These are phyloP conservation scores for Persicaria maculosa DNA, from an alignment of 148 eudicot genomes.

Conservation along the genomic window DNA sequence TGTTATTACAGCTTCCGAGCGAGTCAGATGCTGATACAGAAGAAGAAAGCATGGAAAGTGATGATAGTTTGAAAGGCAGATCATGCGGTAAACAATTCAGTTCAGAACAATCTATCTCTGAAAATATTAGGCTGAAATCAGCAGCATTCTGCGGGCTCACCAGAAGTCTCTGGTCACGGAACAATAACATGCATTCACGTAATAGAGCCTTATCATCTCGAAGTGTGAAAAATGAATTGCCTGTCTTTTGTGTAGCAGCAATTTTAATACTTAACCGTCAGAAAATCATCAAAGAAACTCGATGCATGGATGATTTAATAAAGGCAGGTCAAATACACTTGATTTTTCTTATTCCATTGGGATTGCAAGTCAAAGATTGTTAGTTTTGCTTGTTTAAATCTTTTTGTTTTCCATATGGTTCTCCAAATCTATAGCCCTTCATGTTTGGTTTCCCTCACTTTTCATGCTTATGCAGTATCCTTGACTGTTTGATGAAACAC, in stretches of 20 bases:
- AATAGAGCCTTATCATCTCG: constrained; percentile 36
- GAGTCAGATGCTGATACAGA: constrained; percentile 35
- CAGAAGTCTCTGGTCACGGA: constrained; percentile 66
- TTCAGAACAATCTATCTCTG: constrained; percentile 39
- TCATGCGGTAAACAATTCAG: constrained; percentile 31
- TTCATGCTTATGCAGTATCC: too few relatives aligned
- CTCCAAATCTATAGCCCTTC: too few relatives aligned
- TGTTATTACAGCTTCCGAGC: constrained; percentile 55
- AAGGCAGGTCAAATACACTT: constrained; percentile 46
- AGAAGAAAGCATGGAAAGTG: constrained; percentile 43
- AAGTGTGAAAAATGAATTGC: constrained; percentile 68
- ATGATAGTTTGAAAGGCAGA: constrained; percentile 28
- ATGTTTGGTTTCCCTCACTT: too few relatives aligned
- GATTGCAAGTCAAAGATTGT: background rate
- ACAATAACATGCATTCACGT: constrained; percentile 40
- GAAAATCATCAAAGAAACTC: constrained; percentile 71
- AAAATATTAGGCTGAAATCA: constrained; percentile 42
- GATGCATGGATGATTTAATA: constrained; percentile 86
- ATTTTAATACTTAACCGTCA: constrained; percentile 79
- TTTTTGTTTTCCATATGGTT: too few relatives aligned
- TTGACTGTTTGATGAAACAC: too few relatives aligned
- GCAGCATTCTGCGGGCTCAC: constrained; percentile 75
- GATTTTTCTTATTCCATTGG: background rate
- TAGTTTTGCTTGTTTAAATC: too few relatives aligned
- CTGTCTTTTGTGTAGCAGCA: constrained; percentile 90